A percentile compares a stretch with the other conserved stretches of the same genome.
Conservation (phyloP, 495 filamentous ascomycete genomes). For the Penicillium bovifimosum region DNA sequence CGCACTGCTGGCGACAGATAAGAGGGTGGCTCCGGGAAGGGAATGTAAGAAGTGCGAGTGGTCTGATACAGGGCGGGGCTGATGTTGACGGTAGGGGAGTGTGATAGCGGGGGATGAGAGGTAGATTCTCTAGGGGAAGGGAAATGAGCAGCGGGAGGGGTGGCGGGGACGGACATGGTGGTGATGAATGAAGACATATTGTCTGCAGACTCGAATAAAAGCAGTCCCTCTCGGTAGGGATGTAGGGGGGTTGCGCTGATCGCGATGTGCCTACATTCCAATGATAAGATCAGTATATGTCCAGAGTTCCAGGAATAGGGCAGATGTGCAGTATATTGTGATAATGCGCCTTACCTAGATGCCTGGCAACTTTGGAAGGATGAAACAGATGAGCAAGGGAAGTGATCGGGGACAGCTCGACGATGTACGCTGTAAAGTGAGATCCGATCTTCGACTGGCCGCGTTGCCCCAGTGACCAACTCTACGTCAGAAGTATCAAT, state of each 20-base stretch:
- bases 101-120: slow-evolving; percentile 14
- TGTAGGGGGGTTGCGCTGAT: slow-evolving; percentile 20
- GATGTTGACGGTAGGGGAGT: slow-evolving; percentile 13
- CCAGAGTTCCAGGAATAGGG: neutral
- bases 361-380: neutral
- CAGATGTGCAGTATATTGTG: neutral
- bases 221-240: slow-evolving; percentile 4
- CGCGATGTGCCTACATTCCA: slow-evolving; percentile 27
- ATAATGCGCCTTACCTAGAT: neutral
- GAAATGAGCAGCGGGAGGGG: slow-evolving; percentile 30
- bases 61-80: slow-evolving; percentile 27
- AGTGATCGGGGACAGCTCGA: slow-evolving; percentile 15
- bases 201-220: slow-evolving; percentile 1
- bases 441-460: neutral
- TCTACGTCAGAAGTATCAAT: neutral
- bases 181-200: slow-evolving; percentile 64
- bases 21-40: slow-evolving; percentile 34
- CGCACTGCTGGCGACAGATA: slow-evolving; percentile 41
- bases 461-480: slow-evolving; percentile 23
- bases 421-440: slow-evolving; percentile 12
- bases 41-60: slow-evolving; percentile 29
- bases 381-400: slow-evolving; percentile 5
- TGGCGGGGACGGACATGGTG: slow-evolving; percentile 59
- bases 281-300: neutral
- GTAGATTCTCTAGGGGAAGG: slow-evolving; percentile 29